These are phyloP conservation scores for Penstemon eatonii DNA, from an alignment of 257 asterid species.

Conservation along the genomic window DNA sequence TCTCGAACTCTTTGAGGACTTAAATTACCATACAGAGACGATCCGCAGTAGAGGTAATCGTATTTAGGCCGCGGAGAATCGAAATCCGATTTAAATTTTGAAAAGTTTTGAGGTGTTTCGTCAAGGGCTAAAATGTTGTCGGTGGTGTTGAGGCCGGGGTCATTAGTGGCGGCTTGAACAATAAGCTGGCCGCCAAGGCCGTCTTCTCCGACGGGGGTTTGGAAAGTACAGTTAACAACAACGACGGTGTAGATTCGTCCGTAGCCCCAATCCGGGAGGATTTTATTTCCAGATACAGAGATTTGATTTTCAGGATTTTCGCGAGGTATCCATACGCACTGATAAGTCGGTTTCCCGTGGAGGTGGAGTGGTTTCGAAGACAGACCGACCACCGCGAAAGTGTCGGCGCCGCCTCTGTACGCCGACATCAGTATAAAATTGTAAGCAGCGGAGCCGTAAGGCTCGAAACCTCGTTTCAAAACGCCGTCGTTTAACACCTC, in stretches of 20 bases:
- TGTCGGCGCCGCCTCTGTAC: slow-evolving; percentile 50
- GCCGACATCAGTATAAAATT: slow-evolving; percentile 53
- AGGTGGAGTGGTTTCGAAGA: slow-evolving; percentile 54
- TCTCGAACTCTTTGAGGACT: slow-evolving; percentile 75
- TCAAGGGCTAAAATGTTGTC: slow-evolving; percentile 51
- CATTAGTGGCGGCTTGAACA: slow-evolving; percentile 55
- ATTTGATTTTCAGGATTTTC: background rate
- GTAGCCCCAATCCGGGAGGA: slow-evolving; percentile 79
- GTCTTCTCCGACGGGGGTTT: slow-evolving; percentile 29
- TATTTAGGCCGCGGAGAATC: slow-evolving; percentile 37
- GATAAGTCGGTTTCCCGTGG: slow-evolving; percentile 43
- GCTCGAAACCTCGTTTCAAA: slow-evolving; percentile 41
- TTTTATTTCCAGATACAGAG: slow-evolving; percentile 33
- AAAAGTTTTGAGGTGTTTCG: slow-evolving; percentile 42
- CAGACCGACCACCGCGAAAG: slow-evolving; percentile 48
- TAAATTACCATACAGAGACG: slow-evolving; percentile 66
- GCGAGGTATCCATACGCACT: slow-evolving; percentile 42
- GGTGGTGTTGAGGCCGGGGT: slow-evolving; percentile 40
- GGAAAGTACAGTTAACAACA: slow-evolving; percentile 73
- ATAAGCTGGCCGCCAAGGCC: slow-evolving; percentile 53
- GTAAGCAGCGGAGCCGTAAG: slow-evolving; percentile 52
- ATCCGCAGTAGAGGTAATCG: slow-evolving; percentile 75
- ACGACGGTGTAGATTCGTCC: slow-evolving; percentile 83
- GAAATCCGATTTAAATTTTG: slow-evolving; percentile 29
- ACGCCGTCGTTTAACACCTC: slow-evolving; percentile 30